A percentile compares a stretch with the other conserved stretches of the same genome.
Conservation (phyloP, 257 asterid species). For the Plectranthus barbatus region DNA sequence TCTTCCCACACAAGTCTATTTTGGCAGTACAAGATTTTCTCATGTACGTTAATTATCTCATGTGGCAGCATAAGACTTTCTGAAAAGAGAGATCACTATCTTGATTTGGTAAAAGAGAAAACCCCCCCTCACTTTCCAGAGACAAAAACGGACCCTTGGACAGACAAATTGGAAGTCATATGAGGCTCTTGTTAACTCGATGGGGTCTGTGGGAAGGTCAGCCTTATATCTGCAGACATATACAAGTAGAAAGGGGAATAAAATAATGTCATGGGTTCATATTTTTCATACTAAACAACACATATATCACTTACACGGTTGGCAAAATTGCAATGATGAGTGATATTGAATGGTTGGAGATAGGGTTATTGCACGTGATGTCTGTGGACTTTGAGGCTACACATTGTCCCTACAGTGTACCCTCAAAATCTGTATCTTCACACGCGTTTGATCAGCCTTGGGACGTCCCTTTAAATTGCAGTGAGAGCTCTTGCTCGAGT, state of each 20-base stretch:
- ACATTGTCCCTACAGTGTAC: slow-evolving; percentile 33
- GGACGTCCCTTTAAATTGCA: neutral
- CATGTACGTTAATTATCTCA: no score
- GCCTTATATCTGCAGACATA: neutral
- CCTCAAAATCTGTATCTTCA: slow-evolving; percentile 3
- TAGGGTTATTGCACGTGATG: slow-evolving; percentile 31
- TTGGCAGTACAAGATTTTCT: no score
- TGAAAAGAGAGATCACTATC: no score
- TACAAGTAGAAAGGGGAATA: neutral
- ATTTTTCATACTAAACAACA: neutral
- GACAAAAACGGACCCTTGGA: neutral
- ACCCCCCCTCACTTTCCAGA: no score
- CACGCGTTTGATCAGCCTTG: no score
- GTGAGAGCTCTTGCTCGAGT: neutral
- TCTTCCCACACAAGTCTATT: neutral
- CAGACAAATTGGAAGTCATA: neutral
- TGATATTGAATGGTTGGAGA: slow-evolving; percentile 14
- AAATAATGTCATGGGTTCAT: slow-evolving; percentile 11
- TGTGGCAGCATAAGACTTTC: no score
- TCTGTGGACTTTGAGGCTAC: slow-evolving; percentile 20
- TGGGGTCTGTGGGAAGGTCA: slow-evolving; percentile 15
- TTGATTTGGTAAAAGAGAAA: no score
- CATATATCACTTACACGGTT: slow-evolving; percentile 21
- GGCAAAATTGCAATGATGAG: slow-evolving; percentile 22
- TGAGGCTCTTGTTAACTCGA: slow-evolving; percentile 16